These are phyloP conservation scores for Globisporangium orthogonon DNA, from an alignment of 352 stramenopile species.

Conservation along the genomic window DNA sequence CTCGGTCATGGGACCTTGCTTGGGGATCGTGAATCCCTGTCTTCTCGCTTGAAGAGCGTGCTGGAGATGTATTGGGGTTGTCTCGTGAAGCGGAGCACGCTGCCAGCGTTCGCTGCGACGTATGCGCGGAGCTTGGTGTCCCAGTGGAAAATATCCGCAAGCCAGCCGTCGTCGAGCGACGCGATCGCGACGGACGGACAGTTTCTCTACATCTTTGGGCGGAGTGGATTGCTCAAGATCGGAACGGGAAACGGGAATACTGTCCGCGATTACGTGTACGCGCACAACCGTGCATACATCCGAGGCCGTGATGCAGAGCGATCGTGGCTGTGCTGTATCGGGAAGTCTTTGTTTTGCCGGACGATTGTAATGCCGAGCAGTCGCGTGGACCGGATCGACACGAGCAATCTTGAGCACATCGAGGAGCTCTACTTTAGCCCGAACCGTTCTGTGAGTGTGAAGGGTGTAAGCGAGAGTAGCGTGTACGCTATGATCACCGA, in stretches of 20 bases:
- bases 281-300: constrained; percentile 48
- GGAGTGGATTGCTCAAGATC: constrained; percentile 59
- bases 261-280: constrained; percentile 66
- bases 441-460: constrained; percentile 21
- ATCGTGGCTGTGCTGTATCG: constrained; percentile 76
- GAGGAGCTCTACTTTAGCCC: constrained; percentile 56
- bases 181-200: constrained; percentile 62
- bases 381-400: constrained; percentile 55
- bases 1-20: constrained; percentile 19
- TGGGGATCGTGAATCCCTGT: constrained; percentile 2
- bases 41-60: constrained; percentile 17
- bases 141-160: constrained; percentile 63
- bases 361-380: constrained; percentile 64
- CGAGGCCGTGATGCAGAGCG: constrained; percentile 55
- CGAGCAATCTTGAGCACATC: constrained; percentile 28
- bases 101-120: constrained; percentile 31
- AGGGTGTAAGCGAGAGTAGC: constrained; percentile 40
- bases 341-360: constrained; percentile 54
- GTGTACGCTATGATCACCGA: constrained; percentile 74
- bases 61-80: constrained; percentile 22
- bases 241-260: constrained; percentile 59
- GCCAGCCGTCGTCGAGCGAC: constrained; percentile 58
- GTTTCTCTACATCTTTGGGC: constrained; percentile 65
- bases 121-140: constrained; percentile 46
- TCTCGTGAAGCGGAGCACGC: constrained; percentile 22